Evolutionary conservation across 2,329 filamentous ascomycete species (phyloP), one percentile per base, ranked within the genome.

Genomic region (Byssochlamys sp.): DNA sequence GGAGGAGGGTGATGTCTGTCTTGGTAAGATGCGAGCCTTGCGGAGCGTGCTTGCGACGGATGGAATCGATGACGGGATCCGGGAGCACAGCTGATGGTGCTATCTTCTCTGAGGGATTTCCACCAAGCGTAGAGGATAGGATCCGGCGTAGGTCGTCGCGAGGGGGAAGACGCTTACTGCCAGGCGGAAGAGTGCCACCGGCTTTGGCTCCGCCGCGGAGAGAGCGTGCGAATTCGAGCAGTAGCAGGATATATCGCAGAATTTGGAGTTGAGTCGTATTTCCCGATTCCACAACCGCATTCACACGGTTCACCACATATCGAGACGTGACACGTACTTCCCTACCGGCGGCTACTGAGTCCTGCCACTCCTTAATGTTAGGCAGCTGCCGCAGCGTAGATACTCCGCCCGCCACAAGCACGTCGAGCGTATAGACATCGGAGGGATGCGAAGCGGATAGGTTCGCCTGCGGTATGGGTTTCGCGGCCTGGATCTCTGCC

Each of bases 341-440:
- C 7, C 69, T 63, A 3, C 70, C 70, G 27, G 68, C 63, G 19
- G 66, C 63, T 12, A 76, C 68, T 29, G 71, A 68, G 28, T 74
- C 66, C 53, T 70, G 68, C 77, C 77, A 79, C 29, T 74, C 73
- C 51, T 72, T 69, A 19, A 78, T 64, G 49, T 66, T 66, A n/a
- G 71, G 73, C 57, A 79, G 69, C 51, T 72, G 68, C 33, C 69
- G 69, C 29, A 79, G 70, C 9, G 75, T 77, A 9, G 71, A 67
- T 24, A 67, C 58, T 50, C 75, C 73, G 53, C 69, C 71, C 3
- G 75, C 75, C 7, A 79, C 71, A 51, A 80, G 69, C 6, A 62
- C 61, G 11, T 74, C 71, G 57, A 78, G 60, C 3, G 73, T 62
- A 63, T 80, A 80, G n/a, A 78, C 76, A 29, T 78, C 72, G 2